Evolutionary conservation across 768 basidiomycete genomes (phyloP).

Genomic region (Russula abietina): DNA sequence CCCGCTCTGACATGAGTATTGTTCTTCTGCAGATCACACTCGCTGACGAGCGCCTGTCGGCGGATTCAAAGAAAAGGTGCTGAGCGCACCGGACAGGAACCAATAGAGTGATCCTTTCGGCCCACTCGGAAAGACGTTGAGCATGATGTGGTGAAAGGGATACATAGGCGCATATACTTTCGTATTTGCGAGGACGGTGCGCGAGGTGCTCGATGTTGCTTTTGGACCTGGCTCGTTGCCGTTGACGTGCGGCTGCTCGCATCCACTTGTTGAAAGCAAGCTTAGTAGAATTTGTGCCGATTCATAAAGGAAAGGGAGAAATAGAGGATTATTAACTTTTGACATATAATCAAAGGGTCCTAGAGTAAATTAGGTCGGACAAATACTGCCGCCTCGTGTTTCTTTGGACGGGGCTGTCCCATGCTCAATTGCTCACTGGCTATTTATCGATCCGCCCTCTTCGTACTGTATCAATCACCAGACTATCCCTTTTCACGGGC

Average conservation of each 20-base stretch:
- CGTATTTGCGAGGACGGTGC: conserved; percentile 71
- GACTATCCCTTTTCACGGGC: neutral
- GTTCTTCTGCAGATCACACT: conserved; percentile 56
- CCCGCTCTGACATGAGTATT: neutral
- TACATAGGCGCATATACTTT: conserved; percentile 75
- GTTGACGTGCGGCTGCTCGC: conserved; percentile 50
- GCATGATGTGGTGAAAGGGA: conserved; percentile 71
- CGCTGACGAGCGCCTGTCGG: conserved; percentile 79
- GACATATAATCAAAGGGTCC: too few relatives aligned
- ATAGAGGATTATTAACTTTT: too few relatives aligned
- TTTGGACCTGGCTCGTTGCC: conserved; percentile 65
- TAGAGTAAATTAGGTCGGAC: too few relatives aligned
- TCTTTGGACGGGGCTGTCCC: too few relatives aligned
- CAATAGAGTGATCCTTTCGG: conserved; percentile 78
- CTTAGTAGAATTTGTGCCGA: conserved; percentile 31
- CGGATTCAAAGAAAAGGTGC: conserved; percentile 87
- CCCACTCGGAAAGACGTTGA: conserved; percentile 85
- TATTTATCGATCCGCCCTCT: too few relatives aligned
- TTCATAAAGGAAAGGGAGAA: neutral
- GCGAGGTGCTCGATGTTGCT: conserved; percentile 76
- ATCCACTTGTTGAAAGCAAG: conserved; percentile 45
- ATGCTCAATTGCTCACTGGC: too few relatives aligned
- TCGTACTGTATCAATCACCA: too few relatives aligned
- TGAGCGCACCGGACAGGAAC: conserved; percentile 86
- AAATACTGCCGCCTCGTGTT: too few relatives aligned